Evolutionary conservation across 805 yeast species (phyloP).

Genomic region (Isabelozyma rhagii): DNA sequence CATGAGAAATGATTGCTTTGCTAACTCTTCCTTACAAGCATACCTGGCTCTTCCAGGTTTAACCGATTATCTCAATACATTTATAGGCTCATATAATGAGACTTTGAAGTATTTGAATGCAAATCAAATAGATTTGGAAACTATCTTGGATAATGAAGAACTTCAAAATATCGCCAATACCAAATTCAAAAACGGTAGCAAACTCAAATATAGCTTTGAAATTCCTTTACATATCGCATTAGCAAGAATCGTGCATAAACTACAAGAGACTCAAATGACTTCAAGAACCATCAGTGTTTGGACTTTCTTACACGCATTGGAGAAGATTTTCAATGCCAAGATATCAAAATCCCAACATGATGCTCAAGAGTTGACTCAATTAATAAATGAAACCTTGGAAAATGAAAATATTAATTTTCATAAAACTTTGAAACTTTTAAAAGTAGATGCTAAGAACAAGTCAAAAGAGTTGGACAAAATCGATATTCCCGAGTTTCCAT

Average conservation of each 20-base stretch:
- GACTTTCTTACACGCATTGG: conserved; percentile 74
- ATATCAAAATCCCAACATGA: conserved; percentile 84
- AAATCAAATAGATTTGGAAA: conserved; percentile 14
- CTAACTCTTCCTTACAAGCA: conserved; percentile 85
- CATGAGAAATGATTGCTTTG: conserved; percentile 86
- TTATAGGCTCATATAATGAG: conserved; percentile 26
- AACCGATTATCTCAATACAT: conserved; percentile 51
- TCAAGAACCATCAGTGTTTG: conserved; percentile 66
- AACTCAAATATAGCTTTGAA: conserved; percentile 20
- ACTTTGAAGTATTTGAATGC: conserved; percentile 15
- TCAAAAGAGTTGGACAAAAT: conserved; percentile 9
- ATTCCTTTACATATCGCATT: conserved; percentile 58
- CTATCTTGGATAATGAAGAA: conserved; percentile 1
- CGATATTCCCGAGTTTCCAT: conserved; percentile 65
- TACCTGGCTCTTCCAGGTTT: conserved; percentile 60
- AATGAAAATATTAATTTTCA: conserved; percentile 52
- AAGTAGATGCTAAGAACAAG: conserved; percentile 3
- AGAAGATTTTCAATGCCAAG: conserved; percentile 64
- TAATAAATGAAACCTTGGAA: conserved; percentile 74
- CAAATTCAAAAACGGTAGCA: conserved; percentile 12
- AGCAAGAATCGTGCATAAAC: conserved; percentile 46
- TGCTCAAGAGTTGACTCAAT: conserved; percentile 85
- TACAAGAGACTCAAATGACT: conserved; percentile 60
- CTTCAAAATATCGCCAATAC: conserved; percentile 10
- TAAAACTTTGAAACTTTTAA: conserved; percentile 23